These are phyloP conservation scores for Citrus maxima DNA, from an alignment of 345 rosid species.

Conservation along the genomic window DNA sequence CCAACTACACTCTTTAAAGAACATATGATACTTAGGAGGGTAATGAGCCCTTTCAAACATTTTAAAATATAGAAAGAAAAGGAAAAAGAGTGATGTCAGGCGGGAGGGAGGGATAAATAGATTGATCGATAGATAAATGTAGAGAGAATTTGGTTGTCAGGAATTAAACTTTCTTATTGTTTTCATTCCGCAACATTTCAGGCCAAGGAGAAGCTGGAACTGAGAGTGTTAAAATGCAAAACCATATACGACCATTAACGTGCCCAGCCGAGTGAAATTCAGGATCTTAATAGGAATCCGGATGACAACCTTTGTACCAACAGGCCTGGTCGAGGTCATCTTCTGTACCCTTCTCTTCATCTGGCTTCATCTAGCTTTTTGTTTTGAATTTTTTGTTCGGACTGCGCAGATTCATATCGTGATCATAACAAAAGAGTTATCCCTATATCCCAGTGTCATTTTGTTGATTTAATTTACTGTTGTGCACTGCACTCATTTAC, in stretches of 20 bases:
- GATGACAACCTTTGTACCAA: slow-evolving; percentile 20
- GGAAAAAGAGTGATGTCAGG: background rate
- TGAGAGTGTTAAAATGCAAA: slow-evolving; percentile 32
- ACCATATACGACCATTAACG: slow-evolving; percentile 26
- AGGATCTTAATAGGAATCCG: slow-evolving; percentile 28
- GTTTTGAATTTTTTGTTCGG: slow-evolving; percentile 6
- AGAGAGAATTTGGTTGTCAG: slow-evolving; percentile 20
- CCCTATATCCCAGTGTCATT: background rate
- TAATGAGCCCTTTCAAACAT: slow-evolving; percentile 33
- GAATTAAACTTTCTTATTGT: slow-evolving; percentile 34
- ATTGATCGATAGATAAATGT: slow-evolving; percentile 13
- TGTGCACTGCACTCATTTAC: background rate
- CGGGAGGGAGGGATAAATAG: background rate
- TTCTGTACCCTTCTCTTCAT: slow-evolving; percentile 21
- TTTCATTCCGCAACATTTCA: slow-evolving; percentile 55
- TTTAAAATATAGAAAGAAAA: slow-evolving; percentile 14
- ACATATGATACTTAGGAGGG: slow-evolving; percentile 56
- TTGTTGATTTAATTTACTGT: background rate
- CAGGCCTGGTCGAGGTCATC: slow-evolving; percentile 31
- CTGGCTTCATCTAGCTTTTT: slow-evolving; percentile 7
- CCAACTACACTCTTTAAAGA: slow-evolving; percentile 82
- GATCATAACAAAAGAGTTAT: slow-evolving; percentile 10
- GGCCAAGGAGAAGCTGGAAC: slow-evolving; percentile 78
- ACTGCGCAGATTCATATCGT: slow-evolving; percentile 22
- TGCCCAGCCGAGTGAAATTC: slow-evolving; percentile 24